Conservation (phyloP, 257 asterid genomes). For the Jaltomata sinuosa region DNA sequence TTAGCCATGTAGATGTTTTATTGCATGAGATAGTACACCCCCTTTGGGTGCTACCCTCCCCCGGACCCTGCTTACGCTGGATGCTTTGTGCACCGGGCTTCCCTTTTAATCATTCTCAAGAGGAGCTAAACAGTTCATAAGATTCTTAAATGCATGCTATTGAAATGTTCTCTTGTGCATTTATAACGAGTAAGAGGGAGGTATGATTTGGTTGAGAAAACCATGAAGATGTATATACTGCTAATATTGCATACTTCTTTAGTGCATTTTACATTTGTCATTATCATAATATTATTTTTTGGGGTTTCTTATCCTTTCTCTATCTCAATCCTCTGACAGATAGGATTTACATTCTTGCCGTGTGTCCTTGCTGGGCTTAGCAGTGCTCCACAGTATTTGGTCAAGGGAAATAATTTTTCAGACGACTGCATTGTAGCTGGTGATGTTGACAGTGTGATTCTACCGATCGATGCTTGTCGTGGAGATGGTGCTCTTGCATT, state of each 20-base stretch:
- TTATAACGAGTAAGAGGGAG: not conserved
- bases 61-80: no score
- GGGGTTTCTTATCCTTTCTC: not conserved
- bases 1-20: not conserved
- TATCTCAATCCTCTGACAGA: constrained; percentile 26
- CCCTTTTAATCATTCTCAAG: not conserved
- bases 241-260: not conserved
- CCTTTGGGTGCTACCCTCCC: no score
- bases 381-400: constrained; percentile 70
- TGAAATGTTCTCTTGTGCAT: not conserved
- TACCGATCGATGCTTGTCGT: constrained; percentile 77
- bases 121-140: not conserved
- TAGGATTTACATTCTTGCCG: constrained; percentile 94
- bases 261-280: not conserved
- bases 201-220: not conserved
- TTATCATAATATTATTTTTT: not conserved
- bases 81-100: no score
- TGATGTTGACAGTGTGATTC: constrained; percentile 86
- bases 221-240: not conserved
- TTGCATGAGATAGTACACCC: not conserved
- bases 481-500: constrained; percentile 88
- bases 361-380: constrained; percentile 93
- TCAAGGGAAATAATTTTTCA: constrained; percentile 15
- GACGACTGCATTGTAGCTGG: constrained; percentile 39
- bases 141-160: not conserved